These are phyloP conservation scores for Colletotrichum sp. DNA, from an alignment of 2,329 filamentous ascomycete species.

Conservation along the genomic window DNA sequence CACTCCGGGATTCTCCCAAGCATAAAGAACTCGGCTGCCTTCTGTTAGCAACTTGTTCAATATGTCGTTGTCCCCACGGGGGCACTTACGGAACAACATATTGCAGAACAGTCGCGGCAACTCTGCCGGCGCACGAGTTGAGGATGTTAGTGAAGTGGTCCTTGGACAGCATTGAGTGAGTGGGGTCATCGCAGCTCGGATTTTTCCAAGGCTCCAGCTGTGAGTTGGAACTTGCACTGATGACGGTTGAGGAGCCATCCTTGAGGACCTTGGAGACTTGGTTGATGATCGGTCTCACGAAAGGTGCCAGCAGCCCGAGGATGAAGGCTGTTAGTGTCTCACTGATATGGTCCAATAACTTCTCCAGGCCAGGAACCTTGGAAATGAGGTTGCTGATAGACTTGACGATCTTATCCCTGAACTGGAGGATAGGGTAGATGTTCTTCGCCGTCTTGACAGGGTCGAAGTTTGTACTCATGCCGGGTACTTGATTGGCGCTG, in stretches of 20 bases:
- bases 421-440: conserved; percentile 94
- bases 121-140: conserved; percentile 77
- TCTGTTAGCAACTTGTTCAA: conserved; percentile 23
- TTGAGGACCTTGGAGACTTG: conserved; percentile 85
- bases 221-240: conserved; percentile 71
- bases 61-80: background rate
- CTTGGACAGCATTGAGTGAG: conserved; percentile 83
- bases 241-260: conserved; percentile 77
- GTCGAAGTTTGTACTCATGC: conserved; percentile 79
- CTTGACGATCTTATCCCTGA: conserved; percentile 92
- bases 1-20: conserved; percentile 88
- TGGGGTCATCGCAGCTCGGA: conserved; percentile 76
- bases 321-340: conserved; percentile 94
- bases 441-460: conserved; percentile 76
- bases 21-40: conserved; percentile 77
- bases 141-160: conserved; percentile 84
- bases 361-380: conserved; percentile 90
- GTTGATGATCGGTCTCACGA: conserved; percentile 89
- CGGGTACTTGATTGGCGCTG: conserved; percentile 68
- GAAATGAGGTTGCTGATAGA: conserved; percentile 84
- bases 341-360: conserved; percentile 90
- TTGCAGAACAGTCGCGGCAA: conserved; percentile 78
- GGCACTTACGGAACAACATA: conserved; percentile 77
- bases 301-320: conserved; percentile 87
- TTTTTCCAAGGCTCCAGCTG: conserved; percentile 85